Evolutionary conservation across 2,329 filamentous ascomycete genomes (phyloP).

Genomic region (Leptographium radiaticola): DNA sequence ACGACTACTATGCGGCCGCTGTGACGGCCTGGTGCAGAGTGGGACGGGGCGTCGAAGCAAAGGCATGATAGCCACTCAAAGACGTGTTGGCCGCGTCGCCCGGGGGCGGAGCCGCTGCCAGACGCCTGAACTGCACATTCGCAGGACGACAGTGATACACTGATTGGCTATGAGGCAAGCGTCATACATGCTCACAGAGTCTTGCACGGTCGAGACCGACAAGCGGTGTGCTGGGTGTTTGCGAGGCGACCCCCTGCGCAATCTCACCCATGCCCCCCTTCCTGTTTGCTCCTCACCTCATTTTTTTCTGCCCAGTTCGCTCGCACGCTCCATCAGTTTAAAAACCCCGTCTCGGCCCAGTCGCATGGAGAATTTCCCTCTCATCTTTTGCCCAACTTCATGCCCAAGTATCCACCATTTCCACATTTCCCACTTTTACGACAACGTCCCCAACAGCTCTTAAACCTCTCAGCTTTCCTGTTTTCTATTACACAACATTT

Average conservation of each 20-base stretch:
- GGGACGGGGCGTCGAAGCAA: background rate
- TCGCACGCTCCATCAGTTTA: slow-evolving; percentile 4
- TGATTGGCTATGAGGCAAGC: background rate
- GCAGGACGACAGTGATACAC: background rate
- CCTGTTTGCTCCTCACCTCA: slow-evolving; percentile 1
- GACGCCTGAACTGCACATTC: background rate
- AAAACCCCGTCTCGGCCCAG: slow-evolving; percentile 13
- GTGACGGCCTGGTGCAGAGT: slow-evolving; percentile 24
- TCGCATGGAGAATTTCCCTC: slow-evolving; percentile 6
- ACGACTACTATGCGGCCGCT: slow-evolving; percentile 22
- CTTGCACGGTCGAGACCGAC: background rate
- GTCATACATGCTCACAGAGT: background rate
- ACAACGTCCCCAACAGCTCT: background rate
- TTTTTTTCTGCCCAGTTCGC: background rate
- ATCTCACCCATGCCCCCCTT: background rate
- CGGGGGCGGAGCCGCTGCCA: background rate
- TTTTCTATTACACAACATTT: background rate
- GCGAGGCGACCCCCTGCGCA: background rate
- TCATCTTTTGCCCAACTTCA: slow-evolving; percentile 17
- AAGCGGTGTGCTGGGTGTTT: background rate
- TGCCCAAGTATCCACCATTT: slow-evolving; percentile 15
- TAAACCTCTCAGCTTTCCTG: background rate
- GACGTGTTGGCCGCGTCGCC: background rate
- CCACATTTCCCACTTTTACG: background rate
- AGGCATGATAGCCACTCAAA: background rate